Evolutionary conservation across 106 monocot species (phyloP).

Genomic region (Chionographis japonica): DNA sequence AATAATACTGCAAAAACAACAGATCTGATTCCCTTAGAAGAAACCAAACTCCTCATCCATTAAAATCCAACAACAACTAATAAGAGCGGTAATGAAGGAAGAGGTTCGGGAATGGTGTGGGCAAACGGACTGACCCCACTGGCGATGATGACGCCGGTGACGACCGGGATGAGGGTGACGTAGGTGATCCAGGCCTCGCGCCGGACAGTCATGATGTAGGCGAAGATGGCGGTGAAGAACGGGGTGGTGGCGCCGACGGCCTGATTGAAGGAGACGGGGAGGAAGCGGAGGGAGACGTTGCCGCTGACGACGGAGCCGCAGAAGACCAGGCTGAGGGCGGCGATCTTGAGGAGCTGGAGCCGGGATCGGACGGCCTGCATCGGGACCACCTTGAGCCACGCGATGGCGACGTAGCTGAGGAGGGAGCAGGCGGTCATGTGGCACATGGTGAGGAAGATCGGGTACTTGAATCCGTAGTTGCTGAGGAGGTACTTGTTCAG

Average conservation of each 20-base stretch:
- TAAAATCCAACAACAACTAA: too few relatives aligned
- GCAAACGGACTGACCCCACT: slow-evolving; percentile 14
- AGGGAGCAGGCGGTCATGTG: slow-evolving; percentile 42
- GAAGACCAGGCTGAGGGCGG: slow-evolving; percentile 30
- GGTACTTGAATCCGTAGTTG: slow-evolving; percentile 47
- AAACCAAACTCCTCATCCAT: too few relatives aligned
- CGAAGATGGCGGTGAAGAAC: slow-evolving; percentile 41
- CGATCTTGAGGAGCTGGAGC: slow-evolving; percentile 23
- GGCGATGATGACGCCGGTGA: slow-evolving; percentile 28
- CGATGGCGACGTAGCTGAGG: slow-evolving; percentile 31
- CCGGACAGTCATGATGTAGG: slow-evolving; percentile 24
- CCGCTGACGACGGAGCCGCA: slow-evolving; percentile 41
- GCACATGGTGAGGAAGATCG: slow-evolving; percentile 48
- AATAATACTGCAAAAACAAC: too few relatives aligned
- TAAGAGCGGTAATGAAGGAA: too few relatives aligned
- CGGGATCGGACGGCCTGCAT: slow-evolving; percentile 26
- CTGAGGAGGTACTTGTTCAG: slow-evolving; percentile 39
- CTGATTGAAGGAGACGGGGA: slow-evolving; percentile 40
- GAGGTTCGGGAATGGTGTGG: too few relatives aligned
- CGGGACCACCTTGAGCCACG: slow-evolving; percentile 28
- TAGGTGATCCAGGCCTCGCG: slow-evolving; percentile 27
- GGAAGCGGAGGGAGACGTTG: slow-evolving; percentile 24
- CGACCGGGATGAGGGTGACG: slow-evolving; percentile 26
- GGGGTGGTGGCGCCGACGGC: slow-evolving; percentile 45
- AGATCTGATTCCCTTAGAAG: too few relatives aligned